phyloP scores from a whole-genome alignment of 441 rosid genomes.

The Arabidopsis hybrid region DNA sequence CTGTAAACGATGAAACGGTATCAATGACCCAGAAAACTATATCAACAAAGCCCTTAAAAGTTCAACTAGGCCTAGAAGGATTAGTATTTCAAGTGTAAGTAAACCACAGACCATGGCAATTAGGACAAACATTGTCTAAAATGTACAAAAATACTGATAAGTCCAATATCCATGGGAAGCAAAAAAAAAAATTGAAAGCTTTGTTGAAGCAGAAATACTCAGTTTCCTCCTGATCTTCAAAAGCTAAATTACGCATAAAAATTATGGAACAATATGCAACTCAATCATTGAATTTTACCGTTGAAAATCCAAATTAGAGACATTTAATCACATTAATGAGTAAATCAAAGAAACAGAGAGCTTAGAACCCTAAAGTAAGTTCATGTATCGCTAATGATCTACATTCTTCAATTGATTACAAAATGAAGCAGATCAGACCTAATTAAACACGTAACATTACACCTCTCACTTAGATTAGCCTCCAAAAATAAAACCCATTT shows the following conservation, averaged over 20 bases:
- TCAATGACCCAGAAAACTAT: slow-evolving; percentile 7
- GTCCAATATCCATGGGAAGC: background rate
- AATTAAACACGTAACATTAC: background rate
- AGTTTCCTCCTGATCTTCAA: background rate
- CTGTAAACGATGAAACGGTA: background rate
- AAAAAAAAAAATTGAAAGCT: background rate
- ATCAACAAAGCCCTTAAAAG: background rate
- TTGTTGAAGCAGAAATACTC: background rate
- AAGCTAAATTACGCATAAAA: background rate
- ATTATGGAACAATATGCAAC: no score
- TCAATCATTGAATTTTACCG: no score
- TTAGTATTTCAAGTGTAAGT: background rate
- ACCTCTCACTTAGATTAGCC: background rate
- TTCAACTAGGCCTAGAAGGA: background rate
- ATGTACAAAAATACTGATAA: background rate
- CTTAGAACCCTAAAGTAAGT: background rate
- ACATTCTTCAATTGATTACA: background rate
- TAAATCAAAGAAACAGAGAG: background rate
- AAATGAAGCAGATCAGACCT: background rate
- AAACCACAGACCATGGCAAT: background rate
- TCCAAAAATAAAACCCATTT: background rate
- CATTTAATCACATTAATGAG: background rate
- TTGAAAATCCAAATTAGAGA: background rate
- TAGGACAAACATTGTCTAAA: background rate
- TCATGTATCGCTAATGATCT: background rate